Conservation (phyloP, 768 basidiomycete species). For the Leccinum rimulosum region DNA sequence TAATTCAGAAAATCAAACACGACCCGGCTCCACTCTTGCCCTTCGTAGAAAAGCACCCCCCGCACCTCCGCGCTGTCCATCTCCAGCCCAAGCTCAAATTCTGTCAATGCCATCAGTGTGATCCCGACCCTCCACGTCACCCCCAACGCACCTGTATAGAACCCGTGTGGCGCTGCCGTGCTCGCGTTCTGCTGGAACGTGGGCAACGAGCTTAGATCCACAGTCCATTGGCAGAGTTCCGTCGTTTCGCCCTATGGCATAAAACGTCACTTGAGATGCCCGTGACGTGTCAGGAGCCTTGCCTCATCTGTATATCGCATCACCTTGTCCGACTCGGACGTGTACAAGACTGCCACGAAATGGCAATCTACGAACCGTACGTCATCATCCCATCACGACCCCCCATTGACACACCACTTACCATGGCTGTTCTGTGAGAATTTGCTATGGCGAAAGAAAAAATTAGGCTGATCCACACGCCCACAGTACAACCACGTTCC, state of each 20-base stretch:
- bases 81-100: conserved; percentile 83
- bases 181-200: conserved; percentile 72
- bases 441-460: conserved; percentile 46
- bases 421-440: conserved; percentile 60
- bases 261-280: conserved; percentile 22
- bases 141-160: conserved; percentile 63
- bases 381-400: conserved; percentile 3
- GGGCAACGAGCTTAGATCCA: conserved; percentile 75
- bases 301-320: conserved; percentile 85
- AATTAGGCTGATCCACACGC: conserved; percentile 9
- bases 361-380: conserved; percentile 54
- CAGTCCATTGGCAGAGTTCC: conserved; percentile 85
- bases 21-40: conserved; percentile 77
- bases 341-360: conserved; percentile 82
- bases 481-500: conserved; percentile 20
- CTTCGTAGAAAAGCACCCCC: conserved; percentile 59
- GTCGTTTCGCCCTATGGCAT: conserved; percentile 55
- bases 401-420: conserved; percentile 22
- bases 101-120: conserved; percentile 33
- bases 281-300: conserved; percentile 22
- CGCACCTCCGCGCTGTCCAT: conserved; percentile 86
- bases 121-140: not conserved
- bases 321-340: conserved; percentile 68
- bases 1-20: conserved; percentile 53
- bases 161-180: conserved; percentile 56